Evolutionary conservation across 176 grass and related monocot genomes (phyloP).

Genomic region (Guadua angustifolia): DNA sequence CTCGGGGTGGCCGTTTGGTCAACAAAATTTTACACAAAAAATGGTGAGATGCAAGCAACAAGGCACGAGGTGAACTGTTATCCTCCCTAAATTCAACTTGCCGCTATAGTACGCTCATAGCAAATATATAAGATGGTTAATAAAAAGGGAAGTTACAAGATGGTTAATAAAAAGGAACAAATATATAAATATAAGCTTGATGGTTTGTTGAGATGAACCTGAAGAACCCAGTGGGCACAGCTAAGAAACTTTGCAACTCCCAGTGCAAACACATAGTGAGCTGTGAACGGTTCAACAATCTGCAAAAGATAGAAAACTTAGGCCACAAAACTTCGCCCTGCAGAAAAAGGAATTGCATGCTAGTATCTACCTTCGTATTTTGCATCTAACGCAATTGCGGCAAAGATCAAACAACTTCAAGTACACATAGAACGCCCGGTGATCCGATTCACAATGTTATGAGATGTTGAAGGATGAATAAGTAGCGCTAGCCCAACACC

Average conservation of each 20-base stretch:
- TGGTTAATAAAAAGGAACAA: slow-evolving; percentile 3
- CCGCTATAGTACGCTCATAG: not conserved
- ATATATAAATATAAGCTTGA: not conserved
- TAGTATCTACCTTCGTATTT: slow-evolving; percentile 79
- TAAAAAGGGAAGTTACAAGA: not conserved
- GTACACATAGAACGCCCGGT: slow-evolving; percentile 96
- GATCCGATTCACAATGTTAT: slow-evolving; percentile 90
- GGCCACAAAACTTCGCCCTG: slow-evolving; percentile 30
- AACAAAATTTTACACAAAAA: too few species aligned
- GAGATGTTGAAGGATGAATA: slow-evolving; percentile 92
- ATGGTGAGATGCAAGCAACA: too few species aligned
- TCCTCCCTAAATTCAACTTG: not conserved
- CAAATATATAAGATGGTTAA: too few species aligned
- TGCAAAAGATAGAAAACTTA: slow-evolving; percentile 47
- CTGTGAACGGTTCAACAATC: slow-evolving; percentile 98
- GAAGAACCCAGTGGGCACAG: slow-evolving; percentile 97
- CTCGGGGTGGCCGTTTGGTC: not conserved
- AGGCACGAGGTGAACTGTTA: slow-evolving; percentile 35
- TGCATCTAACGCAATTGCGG: slow-evolving; percentile 98
- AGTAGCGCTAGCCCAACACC: slow-evolving; percentile 75
- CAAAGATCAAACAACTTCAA: slow-evolving; percentile 90
- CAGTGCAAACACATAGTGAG: slow-evolving; percentile 97
- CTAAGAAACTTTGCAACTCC: slow-evolving; percentile 97
- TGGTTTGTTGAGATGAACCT: slow-evolving; percentile 57
- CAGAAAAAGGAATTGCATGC: slow-evolving; percentile 15